Conservation (phyloP, 306 rosid species). For the Ceratonia siliqua region DNA sequence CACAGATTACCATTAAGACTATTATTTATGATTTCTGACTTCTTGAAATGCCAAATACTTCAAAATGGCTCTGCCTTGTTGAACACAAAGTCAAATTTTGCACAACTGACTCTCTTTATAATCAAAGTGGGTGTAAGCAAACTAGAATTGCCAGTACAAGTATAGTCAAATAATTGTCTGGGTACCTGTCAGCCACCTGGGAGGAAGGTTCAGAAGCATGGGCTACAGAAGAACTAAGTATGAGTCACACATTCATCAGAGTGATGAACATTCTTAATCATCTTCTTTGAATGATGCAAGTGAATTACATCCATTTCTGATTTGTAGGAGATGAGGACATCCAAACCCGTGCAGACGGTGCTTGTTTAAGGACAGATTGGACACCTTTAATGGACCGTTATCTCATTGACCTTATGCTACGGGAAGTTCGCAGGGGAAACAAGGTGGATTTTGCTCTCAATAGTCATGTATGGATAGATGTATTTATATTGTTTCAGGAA, state of each 20-base stretch:
- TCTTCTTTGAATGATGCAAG: background rate
- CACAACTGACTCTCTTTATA: background rate
- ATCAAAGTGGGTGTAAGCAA: background rate
- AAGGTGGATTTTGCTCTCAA: constrained; percentile 39
- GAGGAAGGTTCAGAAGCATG: background rate
- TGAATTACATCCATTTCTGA: background rate
- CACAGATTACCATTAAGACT: background rate
- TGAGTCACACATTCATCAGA: background rate
- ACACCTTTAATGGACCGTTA: constrained; percentile 56
- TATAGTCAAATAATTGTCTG: background rate
- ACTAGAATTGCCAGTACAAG: background rate
- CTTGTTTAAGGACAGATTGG: constrained; percentile 44
- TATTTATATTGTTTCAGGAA: constrained; percentile 44
- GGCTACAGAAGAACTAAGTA: background rate
- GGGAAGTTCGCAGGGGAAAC: constrained; percentile 41
- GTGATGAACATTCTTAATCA: background rate
- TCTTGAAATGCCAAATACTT: background rate
- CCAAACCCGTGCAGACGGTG: constrained; percentile 33
- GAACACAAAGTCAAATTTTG: background rate
- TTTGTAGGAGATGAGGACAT: constrained; percentile 44
- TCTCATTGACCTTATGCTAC: constrained; percentile 54
- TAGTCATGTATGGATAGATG: constrained; percentile 42
- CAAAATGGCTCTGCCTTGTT: background rate
- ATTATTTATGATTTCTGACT: background rate
- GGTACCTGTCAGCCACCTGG: background rate